Conservation (phyloP, 2,329 filamentous ascomycete genomes). For the Cladophialophora bantiana region DNA sequence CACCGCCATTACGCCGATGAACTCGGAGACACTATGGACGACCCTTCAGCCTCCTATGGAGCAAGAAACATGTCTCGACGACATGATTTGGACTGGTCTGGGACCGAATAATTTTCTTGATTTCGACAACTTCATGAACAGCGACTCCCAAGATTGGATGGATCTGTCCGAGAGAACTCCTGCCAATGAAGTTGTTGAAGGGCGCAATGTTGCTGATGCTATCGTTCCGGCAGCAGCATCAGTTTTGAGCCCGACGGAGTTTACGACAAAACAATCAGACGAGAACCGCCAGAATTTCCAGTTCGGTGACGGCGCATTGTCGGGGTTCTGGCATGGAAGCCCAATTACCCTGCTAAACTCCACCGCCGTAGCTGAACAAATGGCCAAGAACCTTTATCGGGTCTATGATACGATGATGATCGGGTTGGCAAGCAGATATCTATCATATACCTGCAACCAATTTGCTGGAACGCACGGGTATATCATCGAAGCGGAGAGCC, state of each 20-base stretch:
- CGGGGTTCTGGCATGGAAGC: conserved; percentile 18
- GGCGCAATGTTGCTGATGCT: not conserved
- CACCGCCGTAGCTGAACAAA: not conserved
- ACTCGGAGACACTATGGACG: conserved; percentile 3
- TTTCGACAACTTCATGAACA: conserved; percentile 11
- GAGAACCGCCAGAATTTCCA: not conserved
- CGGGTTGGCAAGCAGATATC: conserved; percentile 13
- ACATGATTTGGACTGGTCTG: conserved; percentile 17
- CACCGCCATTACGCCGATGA: not conserved
- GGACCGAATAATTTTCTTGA: conserved; percentile 12
- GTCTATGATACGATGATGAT: conserved; percentile 19
- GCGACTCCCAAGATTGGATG: conserved; percentile 13
- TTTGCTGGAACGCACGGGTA: conserved; percentile 18
- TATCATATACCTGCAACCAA: conserved; percentile 15
- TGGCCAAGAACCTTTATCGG: conserved; percentile 6
- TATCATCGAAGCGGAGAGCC: conserved; percentile 14
- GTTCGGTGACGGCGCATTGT: not conserved
- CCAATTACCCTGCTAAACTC: conserved; percentile 16
- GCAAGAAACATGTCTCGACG: conserved; percentile 7
- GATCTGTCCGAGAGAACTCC: not conserved
- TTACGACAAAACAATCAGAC: not conserved
- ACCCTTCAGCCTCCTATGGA: conserved; percentile 5
- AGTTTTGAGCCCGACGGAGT: not conserved
- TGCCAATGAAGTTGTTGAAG: not conserved
- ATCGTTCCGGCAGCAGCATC: not conserved